Evolutionary conservation across 768 basidiomycete genomes (phyloP).

Genomic region (Termitomyces bulborhizus): DNA sequence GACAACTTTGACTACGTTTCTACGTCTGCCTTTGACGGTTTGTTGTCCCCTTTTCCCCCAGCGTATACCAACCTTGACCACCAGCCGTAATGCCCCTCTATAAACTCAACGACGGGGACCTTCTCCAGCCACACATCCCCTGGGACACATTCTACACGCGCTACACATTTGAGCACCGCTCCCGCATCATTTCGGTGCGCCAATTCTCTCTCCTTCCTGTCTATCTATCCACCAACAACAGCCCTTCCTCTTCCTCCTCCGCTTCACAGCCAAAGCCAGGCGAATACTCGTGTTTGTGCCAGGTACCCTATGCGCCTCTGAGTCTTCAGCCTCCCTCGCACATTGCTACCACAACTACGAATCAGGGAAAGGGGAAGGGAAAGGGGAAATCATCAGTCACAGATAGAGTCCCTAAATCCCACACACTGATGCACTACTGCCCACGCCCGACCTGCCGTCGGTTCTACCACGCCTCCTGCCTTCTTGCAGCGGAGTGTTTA

Average conservation of each 20-base stretch:
- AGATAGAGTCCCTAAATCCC: not conserved
- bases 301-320: slow-evolving; percentile 40
- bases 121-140: slow-evolving; percentile 33
- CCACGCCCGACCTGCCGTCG: slow-evolving; percentile 42
- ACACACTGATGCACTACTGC: slow-evolving; percentile 48
- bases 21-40: slow-evolving; percentile 41
- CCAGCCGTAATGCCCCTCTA: slow-evolving; percentile 30
- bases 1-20: slow-evolving; percentile 43
- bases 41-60: not conserved
- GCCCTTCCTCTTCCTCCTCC: not conserved
- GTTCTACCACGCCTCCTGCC: slow-evolving; percentile 44
- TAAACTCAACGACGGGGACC: slow-evolving; percentile 30
- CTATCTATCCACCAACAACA: not conserved
- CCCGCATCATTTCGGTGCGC: slow-evolving; percentile 29
- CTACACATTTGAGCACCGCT: slow-evolving; percentile 32
- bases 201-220: not conserved
- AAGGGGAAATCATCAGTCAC: not conserved
- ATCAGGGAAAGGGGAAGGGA: not conserved
- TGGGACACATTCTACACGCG: slow-evolving; percentile 40
- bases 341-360: not conserved
- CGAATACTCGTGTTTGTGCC: slow-evolving; percentile 37
- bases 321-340: slow-evolving; percentile 5
- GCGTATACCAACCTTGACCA: not conserved
- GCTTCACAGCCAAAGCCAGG: slow-evolving; percentile 35
- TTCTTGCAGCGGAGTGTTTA: slow-evolving; percentile 24